phyloP scores from a whole-genome alignment of 768 basidiomycete species.

The Tephrocybe sp. region DNA sequence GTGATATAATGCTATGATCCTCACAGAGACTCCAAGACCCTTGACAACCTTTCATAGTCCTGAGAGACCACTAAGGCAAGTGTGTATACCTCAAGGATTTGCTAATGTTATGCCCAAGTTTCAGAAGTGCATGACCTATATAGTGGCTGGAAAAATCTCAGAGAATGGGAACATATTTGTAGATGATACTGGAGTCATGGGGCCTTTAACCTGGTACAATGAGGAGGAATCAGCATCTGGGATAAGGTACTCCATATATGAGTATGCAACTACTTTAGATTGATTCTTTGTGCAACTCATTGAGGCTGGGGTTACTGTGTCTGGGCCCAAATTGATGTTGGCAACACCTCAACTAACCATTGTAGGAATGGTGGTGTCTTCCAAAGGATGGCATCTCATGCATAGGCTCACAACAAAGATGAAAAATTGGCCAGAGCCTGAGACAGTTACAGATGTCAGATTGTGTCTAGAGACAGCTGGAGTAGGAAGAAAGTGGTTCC shows the following conservation, averaged over 20 bases:
- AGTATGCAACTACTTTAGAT: conserved; percentile 23
- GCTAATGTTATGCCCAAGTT: conserved; percentile 37
- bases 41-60: conserved; percentile 31
- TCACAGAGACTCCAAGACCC: conserved; percentile 26
- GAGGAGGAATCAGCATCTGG: conserved; percentile 13
- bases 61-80: conserved; percentile 21
- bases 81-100: conserved; percentile 30
- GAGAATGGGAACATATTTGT: conserved; percentile 17
- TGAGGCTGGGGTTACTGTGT: conserved; percentile 29
- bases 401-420: conserved; percentile 25
- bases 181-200: conserved; percentile 19
- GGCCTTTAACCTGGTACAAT: conserved; percentile 16
- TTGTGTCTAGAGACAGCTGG: conserved; percentile 26
- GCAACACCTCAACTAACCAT: conserved; percentile 21
- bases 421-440: conserved; percentile 24
- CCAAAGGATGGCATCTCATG: conserved; percentile 11
- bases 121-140: conserved; percentile 20
- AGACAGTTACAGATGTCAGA: conserved; percentile 17
- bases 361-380: conserved; percentile 26
- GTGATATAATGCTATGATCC: conserved; percentile 9
- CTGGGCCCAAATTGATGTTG: conserved; percentile 28
- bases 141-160: conserved; percentile 14
- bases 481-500: conserved; percentile 23
- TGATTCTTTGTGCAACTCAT: conserved; percentile 21
- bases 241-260: conserved; percentile 23